Conservation (phyloP, 768 basidiomycete species). For the Leccinum incarnatum region DNA sequence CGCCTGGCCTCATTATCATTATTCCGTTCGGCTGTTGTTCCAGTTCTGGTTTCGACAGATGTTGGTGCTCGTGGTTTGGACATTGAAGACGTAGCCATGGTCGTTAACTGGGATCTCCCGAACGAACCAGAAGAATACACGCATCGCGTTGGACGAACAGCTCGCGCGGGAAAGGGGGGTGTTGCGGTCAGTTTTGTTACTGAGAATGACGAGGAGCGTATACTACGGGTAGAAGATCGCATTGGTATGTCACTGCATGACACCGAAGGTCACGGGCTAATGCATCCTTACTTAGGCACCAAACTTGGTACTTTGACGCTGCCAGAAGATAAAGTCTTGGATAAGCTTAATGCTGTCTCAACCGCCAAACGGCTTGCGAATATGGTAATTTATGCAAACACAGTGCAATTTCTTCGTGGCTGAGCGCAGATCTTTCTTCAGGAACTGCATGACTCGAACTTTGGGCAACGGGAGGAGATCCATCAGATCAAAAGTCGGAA, state of each 20-base stretch:
- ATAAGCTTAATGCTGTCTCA: slow-evolving; percentile 84
- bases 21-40: slow-evolving; percentile 83
- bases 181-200: slow-evolving; percentile 93
- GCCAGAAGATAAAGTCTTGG: slow-evolving; percentile 78
- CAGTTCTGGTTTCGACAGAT: slow-evolving; percentile 91
- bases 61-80: slow-evolving; percentile 95
- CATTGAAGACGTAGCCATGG: slow-evolving; percentile 94
- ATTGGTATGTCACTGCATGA: slow-evolving; percentile 59
- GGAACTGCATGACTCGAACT: slow-evolving; percentile 86
- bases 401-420: background rate
- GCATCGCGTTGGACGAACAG: slow-evolving; percentile 92
- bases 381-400: slow-evolving; percentile 57
- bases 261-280: background rate
- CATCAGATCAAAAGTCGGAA: slow-evolving; percentile 58
- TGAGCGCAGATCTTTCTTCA: slow-evolving; percentile 28
- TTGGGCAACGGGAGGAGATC: slow-evolving; percentile 86
- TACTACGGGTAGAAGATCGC: slow-evolving; percentile 79
- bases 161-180: slow-evolving; percentile 86
- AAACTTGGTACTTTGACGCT: slow-evolving; percentile 71
- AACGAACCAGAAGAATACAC: slow-evolving; percentile 90
- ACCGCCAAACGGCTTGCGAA: slow-evolving; percentile 90
- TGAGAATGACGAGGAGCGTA: slow-evolving; percentile 84
- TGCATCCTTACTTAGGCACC: slow-evolving; percentile 47
- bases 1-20: slow-evolving; percentile 79
- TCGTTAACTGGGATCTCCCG: slow-evolving; percentile 97